Percentiles rank a stretch among this genome's conserved stretches.
Conservation (phyloP, 1,284 basidiomycete genomes). For the Papiliotrema nemorosa region DNA sequence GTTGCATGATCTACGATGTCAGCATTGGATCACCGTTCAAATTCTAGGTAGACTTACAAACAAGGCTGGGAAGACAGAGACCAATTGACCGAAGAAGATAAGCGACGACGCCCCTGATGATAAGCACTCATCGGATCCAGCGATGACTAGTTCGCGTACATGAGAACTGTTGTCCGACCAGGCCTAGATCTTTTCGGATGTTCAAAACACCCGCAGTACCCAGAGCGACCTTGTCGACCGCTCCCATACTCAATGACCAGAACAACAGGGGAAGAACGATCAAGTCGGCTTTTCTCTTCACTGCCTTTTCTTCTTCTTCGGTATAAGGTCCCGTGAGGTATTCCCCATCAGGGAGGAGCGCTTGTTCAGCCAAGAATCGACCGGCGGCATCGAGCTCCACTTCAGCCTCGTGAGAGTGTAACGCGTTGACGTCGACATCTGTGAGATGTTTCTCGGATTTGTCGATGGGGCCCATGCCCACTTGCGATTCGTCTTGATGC, state of each 20-base stretch:
- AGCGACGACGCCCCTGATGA: conserved; percentile 1
- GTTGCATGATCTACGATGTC: background rate
- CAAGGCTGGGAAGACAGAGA: conserved; percentile 20
- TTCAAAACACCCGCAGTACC: conserved; percentile 16
- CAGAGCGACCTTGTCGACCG: conserved; percentile 19
- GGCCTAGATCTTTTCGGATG: conserved; percentile 11
- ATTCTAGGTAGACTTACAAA: conserved; percentile 12
- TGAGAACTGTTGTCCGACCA: conserved; percentile 18
- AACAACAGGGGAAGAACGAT: conserved; percentile 20
- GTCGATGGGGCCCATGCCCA: too few species aligned
- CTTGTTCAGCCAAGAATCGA: conserved; percentile 10
- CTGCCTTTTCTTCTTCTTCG: conserved; percentile 12
- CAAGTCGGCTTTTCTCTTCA: conserved; percentile 25
- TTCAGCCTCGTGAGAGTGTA: background rate
- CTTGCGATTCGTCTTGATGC: too few species aligned
- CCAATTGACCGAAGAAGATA: conserved; percentile 16
- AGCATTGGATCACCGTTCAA: conserved; percentile 2
- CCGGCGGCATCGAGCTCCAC: conserved; percentile 10
- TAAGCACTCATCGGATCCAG: background rate
- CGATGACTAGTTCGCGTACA: conserved; percentile 1
- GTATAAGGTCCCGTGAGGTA: conserved; percentile 10
- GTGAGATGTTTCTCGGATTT: background rate
- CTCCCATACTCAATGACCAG: conserved; percentile 18
- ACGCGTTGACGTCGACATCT: background rate
- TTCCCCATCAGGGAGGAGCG: conserved; percentile 8